Conservation (phyloP, 257 asterid genomes). For the Agastache rugosa region DNA sequence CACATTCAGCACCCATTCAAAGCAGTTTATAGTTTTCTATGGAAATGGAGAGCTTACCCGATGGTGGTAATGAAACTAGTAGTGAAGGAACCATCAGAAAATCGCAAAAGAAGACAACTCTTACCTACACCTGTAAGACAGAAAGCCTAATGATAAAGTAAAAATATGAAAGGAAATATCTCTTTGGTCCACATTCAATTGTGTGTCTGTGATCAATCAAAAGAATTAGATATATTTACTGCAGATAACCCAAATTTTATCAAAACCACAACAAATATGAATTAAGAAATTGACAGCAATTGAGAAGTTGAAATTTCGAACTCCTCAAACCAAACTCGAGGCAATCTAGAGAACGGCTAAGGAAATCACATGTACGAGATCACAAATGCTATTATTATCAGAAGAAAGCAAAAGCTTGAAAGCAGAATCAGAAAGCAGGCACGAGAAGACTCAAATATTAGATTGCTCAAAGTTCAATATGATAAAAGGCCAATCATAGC, state of each 20-base stretch:
- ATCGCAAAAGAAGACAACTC: conserved; percentile 91
- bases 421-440: conserved; percentile 24
- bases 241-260: conserved; percentile 2
- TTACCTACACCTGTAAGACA: conserved; percentile 70
- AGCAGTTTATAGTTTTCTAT: conserved; percentile 22
- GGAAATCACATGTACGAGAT: conserved; percentile 12
- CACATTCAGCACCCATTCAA: conserved; percentile 34
- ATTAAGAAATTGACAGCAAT: conserved; percentile 4
- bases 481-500: not conserved
- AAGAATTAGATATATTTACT: conserved; percentile 2
- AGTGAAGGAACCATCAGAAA: conserved; percentile 91
- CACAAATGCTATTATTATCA: conserved; percentile 6
- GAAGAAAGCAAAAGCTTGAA: conserved; percentile 10
- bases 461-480: conserved; percentile 3
- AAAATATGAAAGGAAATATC: not conserved
- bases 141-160: conserved; percentile 14
- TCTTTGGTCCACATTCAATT: not conserved
- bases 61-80: conserved; percentile 87
- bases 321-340: not conserved
- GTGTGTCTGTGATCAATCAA: conserved; percentile 2
- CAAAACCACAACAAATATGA: conserved; percentile 8
- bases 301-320: conserved; percentile 2
- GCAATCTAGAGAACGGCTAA: conserved; percentile 5
- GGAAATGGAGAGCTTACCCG: conserved; percentile 45
- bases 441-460: not conserved